Conservation (phyloP, 2,329 filamentous ascomycete genomes). For the Alternaria alternata region DNA sequence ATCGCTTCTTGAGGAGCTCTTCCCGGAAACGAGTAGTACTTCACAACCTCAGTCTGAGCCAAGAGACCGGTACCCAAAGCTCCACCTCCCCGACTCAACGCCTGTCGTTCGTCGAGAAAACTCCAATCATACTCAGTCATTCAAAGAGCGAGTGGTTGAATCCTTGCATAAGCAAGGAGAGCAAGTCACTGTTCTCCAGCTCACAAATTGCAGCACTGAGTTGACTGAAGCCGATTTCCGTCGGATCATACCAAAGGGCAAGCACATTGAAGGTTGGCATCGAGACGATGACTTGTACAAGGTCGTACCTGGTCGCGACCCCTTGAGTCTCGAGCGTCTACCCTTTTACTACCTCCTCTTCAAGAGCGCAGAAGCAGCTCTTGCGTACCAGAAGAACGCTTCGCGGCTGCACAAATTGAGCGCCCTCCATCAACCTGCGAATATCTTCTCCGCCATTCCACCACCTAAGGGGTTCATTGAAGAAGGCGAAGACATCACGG, state of each 20-base stretch:
- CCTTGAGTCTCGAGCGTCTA: constrained; percentile 67
- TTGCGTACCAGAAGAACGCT: constrained; percentile 67
- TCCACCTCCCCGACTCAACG: constrained; percentile 31
- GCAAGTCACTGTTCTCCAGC: constrained; percentile 59
- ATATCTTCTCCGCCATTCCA: constrained; percentile 54
- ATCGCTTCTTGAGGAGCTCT: constrained; percentile 60
- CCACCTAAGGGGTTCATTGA: constrained; percentile 54
- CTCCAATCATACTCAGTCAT: constrained; percentile 9
- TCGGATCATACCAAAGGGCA: constrained; percentile 68
- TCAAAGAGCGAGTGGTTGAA: constrained; percentile 31
- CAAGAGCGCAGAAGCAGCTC: constrained; percentile 65
- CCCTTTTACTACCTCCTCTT: constrained; percentile 77
- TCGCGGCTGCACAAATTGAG: constrained; percentile 60
- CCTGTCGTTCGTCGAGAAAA: constrained; percentile 19
- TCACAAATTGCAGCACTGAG: constrained; percentile 60
- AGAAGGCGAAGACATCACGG: constrained; percentile 57
- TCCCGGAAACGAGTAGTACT: constrained; percentile 57
- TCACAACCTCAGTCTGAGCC: constrained; percentile 23
- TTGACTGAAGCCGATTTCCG: constrained; percentile 75
- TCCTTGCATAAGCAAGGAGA: constrained; percentile 37
- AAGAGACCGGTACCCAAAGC: constrained; percentile 38
- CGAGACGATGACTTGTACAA: constrained; percentile 64
- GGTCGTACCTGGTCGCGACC: constrained; percentile 71
- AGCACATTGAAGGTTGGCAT: constrained; percentile 73
- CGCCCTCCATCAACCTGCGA: constrained; percentile 54